Conservation (phyloP, 1,284 basidiomycete genomes). For the Athelia psychrophila region DNA sequence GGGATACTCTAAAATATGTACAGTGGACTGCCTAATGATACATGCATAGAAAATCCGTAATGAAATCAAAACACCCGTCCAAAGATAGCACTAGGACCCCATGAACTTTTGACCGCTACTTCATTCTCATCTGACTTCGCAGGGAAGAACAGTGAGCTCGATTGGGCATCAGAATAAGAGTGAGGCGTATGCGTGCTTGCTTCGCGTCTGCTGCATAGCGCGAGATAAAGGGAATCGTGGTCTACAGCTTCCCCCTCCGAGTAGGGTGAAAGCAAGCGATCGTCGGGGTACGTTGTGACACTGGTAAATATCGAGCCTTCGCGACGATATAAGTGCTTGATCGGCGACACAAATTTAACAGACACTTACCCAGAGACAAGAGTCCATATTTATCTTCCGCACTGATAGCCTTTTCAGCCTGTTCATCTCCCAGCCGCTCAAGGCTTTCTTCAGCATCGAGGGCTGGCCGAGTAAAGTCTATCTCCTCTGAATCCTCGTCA, state of each 20-base stretch:
- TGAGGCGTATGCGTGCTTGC: conserved; percentile 6
- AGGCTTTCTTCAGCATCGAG: conserved; percentile 12
- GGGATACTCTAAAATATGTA: too few relatives aligned
- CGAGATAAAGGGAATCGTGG: conserved; percentile 39
- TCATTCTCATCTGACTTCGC: neutral
- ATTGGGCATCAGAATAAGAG: too few relatives aligned
- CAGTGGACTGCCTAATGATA: neutral
- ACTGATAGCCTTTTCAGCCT: conserved; percentile 32
- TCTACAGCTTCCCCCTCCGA: conserved; percentile 36
- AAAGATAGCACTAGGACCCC: conserved; percentile 10
- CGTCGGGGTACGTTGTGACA: conserved; percentile 12
- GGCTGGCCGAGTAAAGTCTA: conserved; percentile 16
- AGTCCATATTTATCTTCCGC: conserved; percentile 49
- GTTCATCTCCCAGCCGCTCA: conserved; percentile 17
- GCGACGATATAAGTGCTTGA: too few relatives aligned
- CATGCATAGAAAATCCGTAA: neutral
- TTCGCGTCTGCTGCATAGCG: conserved; percentile 27
- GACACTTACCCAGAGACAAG: conserved; percentile 36
- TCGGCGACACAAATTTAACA: neutral
- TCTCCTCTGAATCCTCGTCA: conserved; percentile 19
- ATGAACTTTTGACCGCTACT: neutral
- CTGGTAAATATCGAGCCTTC: neutral
- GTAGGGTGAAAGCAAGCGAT: conserved; percentile 38
- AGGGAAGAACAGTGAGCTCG: neutral
- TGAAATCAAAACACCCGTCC: conserved; percentile 2